A percentile compares a stretch with the other conserved stretches of the same genome.
Evolutionary conservation across 1,284 basidiomycete species (phyloP).

Genomic region (Puccinia horiana): DNA sequence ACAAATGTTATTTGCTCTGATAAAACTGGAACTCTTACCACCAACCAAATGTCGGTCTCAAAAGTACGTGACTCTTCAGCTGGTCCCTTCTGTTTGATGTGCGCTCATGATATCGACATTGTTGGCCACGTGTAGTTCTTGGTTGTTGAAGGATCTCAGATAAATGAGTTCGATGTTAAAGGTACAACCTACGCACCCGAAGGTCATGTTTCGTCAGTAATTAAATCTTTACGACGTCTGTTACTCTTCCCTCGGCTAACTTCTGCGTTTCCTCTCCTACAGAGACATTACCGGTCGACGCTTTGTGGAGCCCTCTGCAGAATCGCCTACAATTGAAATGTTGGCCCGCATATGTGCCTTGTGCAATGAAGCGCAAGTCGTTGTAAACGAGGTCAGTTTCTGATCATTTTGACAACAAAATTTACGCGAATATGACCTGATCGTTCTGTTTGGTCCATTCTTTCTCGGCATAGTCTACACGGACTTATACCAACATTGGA

Average conservation of each 20-base stretch:
- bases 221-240: not conserved
- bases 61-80: constrained; percentile 63
- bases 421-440: constrained; percentile 29
- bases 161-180: constrained; percentile 75
- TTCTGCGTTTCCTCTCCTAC: not conserved
- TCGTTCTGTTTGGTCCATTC: not conserved
- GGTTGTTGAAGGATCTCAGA: constrained; percentile 66
- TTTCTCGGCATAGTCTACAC: constrained; percentile 68
- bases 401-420: not conserved
- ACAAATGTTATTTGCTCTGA: constrained; percentile 96
- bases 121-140: constrained; percentile 66
- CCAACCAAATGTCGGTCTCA: constrained; percentile 89
- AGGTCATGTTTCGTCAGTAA: constrained; percentile 66
- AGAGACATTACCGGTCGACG: constrained; percentile 30
- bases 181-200: constrained; percentile 85
- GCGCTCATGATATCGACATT: not conserved
- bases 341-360: constrained; percentile 85
- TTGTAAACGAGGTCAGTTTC: constrained; percentile 70
- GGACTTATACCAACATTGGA: constrained; percentile 78
- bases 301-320: constrained; percentile 42
- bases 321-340: constrained; percentile 50
- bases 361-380: constrained; percentile 87
- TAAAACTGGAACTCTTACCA: constrained; percentile 71
- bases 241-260: constrained; percentile 1
- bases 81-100: constrained; percentile 4